Base-by-base conservation (phyloP, 1,284 basidiomycete species). In the Pascua sp. region DNA sequence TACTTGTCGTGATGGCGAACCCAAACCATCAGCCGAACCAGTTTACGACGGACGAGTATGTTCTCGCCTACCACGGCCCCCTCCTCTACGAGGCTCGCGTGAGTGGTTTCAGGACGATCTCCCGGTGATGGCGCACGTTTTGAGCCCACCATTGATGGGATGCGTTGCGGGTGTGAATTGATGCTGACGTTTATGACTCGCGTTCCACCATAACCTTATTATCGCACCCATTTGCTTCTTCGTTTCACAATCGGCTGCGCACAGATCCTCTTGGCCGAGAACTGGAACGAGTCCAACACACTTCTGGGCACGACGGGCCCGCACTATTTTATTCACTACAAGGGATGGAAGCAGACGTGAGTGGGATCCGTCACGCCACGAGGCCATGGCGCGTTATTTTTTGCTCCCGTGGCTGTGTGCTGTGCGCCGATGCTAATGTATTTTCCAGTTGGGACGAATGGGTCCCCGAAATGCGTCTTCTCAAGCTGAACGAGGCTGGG, bases 341-440 rank as follows among this genome's bases (percentile, higher is more conserved):
- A 96, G 75, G 96, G 96, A 5, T 99, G 96, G 96, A 98, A 98
- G 77, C 90, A 93, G 77, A 94, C 90, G 87, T 94, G 73, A 76
- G 91, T 83, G 17, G 11, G n/a, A 40, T 49, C 18, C 3, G 24
- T 32, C 45, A 47, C 32, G 46, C 38, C 8, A 37, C 46, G 32
- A 13, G 32, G 17, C 10, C 39, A 47, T 16, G 32, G 43, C 45
- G 32, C 45, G 8, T 39, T 16, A 16, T 47, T 36, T 47, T 17
- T n/a, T n/a, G 13, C 12, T n/a, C 24, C 24, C 24, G 24, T 32
- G 24, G 24, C 24, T 32, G 24, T 32, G 24, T 32, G 24, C 24
- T 32, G 24, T 32, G 24, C 24, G 24, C 7, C 24, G 24, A 32
- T 42, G 43, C 49, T 48, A 37, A 43, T 24, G 37, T 41, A 9